Evolutionary conservation across 805 yeast species (phyloP), one percentile per base, ranked within the genome.

Genomic region (Lipomyces chichibuensis): DNA sequence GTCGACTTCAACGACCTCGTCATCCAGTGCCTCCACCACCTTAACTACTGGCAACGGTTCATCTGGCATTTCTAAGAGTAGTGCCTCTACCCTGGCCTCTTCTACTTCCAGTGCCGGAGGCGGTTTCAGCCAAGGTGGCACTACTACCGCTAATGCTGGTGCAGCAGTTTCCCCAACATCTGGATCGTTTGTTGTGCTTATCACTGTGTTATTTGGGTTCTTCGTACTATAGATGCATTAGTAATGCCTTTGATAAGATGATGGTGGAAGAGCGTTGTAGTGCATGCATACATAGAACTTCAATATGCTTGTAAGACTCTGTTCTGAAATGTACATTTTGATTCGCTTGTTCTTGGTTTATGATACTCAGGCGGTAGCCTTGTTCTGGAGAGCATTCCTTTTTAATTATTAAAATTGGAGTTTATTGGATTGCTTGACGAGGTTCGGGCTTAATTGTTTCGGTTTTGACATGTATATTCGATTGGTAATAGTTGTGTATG

Each of bases 151-250:
- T 14, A 52, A 52, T 17, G 55, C 33, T 17, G 65, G 62, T 7
- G 56, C 62, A 11, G 55, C n/a, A 17, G 29, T 59, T 13, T 17
- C n/a, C 17, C 59, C 56, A 11, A 43, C 49, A 6, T 57, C 65
- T 20, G 61, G 54, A 59, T 59, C 62, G 17, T 43, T 57, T 7
- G 54, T 29, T n/a, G 17, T 60, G 61, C 14, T 62, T 20, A 57
- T 62, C 46, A 14, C 58, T 7, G 20, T 59, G 25, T 49, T 65
- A 27, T 60, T 49, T 43, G 65, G 60, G n/a, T 58, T 62, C 49
- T 62, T 54, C 53, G 17, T 65, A 7, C 39, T 65, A 25, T 65
- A 65, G 51, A 52, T 11, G 49, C 11, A 43, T n/a, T 17, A 17
- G 25, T 17, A 17, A 6, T 17, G 49, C 49, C 5, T 17, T n/a